A percentile compares a stretch with the other conserved stretches of the same genome.
Evolutionary conservation across 148 eudicot species (phyloP).

Genomic region (Nyssa sinensis): DNA sequence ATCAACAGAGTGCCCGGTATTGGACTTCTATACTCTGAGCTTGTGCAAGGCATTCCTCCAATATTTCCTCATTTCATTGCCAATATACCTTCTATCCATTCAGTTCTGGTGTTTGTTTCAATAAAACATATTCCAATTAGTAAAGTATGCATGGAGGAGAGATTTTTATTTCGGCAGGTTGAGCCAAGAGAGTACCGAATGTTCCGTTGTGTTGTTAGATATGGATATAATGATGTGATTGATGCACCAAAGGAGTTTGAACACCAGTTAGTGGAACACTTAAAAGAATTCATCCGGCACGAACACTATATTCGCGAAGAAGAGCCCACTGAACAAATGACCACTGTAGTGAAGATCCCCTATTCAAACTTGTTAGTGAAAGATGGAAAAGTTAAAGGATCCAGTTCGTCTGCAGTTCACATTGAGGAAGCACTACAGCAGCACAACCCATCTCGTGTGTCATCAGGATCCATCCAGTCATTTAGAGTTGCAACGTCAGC

Average conservation of each 20-base stretch:
- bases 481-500: not conserved
- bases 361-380: not conserved
- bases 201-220: slow-evolving; percentile 52
- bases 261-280: slow-evolving; percentile 23
- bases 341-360: not conserved
- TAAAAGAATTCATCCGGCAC: slow-evolving; percentile 41
- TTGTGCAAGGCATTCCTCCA: slow-evolving; percentile 62
- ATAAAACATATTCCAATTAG: slow-evolving; percentile 45
- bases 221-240: slow-evolving; percentile 47
- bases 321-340: not conserved
- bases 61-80: slow-evolving; percentile 45
- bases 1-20: slow-evolving; percentile 45
- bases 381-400: not conserved
- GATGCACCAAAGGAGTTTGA: slow-evolving; percentile 45
- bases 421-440: slow-evolving; percentile 15
- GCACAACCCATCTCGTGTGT: not conserved
- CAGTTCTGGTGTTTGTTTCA: slow-evolving; percentile 44
- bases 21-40: slow-evolving; percentile 53
- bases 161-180: slow-evolving; percentile 46
- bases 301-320: slow-evolving; percentile 29
- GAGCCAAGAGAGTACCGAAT: slow-evolving; percentile 36
- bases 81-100: slow-evolving; percentile 48
- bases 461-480: slow-evolving; percentile 25
- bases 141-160: slow-evolving; percentile 38
- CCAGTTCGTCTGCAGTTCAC: not conserved